phyloP scores from a whole-genome alignment of 208 protist species.

The Acanthamoeba healyi region DNA sequence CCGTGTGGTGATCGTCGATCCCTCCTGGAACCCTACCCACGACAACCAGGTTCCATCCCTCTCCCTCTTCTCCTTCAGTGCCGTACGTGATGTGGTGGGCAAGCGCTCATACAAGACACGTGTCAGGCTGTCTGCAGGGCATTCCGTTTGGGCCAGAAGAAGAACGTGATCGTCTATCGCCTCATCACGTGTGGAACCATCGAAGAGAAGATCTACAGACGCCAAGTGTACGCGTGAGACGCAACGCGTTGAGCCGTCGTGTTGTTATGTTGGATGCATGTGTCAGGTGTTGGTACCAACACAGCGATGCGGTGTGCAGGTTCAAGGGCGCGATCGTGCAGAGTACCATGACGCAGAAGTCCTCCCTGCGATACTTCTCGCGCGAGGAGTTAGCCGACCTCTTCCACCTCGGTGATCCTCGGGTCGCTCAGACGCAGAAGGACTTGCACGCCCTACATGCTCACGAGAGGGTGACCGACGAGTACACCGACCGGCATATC shows the following conservation, averaged over 20 bases:
- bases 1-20: slow-evolving; percentile 85
- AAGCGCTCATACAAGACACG: not conserved
- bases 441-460: slow-evolving; percentile 79
- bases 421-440: slow-evolving; percentile 76
- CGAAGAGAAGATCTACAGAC: slow-evolving; percentile 88
- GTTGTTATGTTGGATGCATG: not conserved
- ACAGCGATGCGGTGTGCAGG: too few species aligned
- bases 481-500: slow-evolving; percentile 74
- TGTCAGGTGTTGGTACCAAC: not conserved
- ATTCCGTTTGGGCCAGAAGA: slow-evolving; percentile 85
- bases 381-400: slow-evolving; percentile 74
- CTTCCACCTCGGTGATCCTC: slow-evolving; percentile 79
- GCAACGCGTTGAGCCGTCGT: not conserved
- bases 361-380: slow-evolving; percentile 81
- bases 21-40: slow-evolving; percentile 82
- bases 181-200: slow-evolving; percentile 83
- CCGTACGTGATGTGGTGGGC: not conserved
- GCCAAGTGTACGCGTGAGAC: slow-evolving; percentile 78
- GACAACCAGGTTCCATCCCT: slow-evolving; percentile 82
- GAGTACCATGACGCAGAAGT: slow-evolving; percentile 74
- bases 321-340: slow-evolving; percentile 84
- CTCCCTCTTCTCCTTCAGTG: not conserved
- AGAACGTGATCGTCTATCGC: slow-evolving; percentile 86
- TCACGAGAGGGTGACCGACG: slow-evolving; percentile 70
- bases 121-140: slow-evolving; percentile 73